phyloP scores from a whole-genome alignment of 2,329 filamentous ascomycete genomes.

The Hypomyces perniciosus region DNA sequence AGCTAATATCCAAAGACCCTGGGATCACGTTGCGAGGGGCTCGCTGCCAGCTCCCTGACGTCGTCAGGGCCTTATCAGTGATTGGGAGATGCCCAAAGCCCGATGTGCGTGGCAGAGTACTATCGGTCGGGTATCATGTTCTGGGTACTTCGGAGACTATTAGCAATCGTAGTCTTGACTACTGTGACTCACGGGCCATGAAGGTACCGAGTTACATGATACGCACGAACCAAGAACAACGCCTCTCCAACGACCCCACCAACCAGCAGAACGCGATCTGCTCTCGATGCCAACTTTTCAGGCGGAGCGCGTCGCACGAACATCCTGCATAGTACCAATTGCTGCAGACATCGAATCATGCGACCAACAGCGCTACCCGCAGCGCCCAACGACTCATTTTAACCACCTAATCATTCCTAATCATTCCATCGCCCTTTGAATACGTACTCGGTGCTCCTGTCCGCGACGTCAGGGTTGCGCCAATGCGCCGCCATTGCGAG shows the following conservation, averaged over 20 bases:
- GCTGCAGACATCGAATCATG: constrained; percentile 2
- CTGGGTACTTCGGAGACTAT: neutral
- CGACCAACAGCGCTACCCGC: constrained; percentile 1
- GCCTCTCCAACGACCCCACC: neutral
- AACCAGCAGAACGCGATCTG: neutral
- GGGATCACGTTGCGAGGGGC: constrained; percentile 11
- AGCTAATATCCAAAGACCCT: neutral
- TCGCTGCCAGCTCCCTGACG: constrained; percentile 5
- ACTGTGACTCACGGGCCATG: neutral
- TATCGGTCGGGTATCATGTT: neutral
- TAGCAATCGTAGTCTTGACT: too few species aligned
- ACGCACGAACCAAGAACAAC: neutral
- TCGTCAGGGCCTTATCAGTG: constrained; percentile 8
- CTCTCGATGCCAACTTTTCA: constrained; percentile 3
- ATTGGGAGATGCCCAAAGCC: neutral
- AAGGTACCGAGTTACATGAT: neutral
- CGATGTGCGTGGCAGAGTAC: neutral
- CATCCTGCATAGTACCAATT: constrained; percentile 5
- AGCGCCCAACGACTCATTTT: neutral
- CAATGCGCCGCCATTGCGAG: constrained; percentile 1
- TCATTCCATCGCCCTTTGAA: too few species aligned
- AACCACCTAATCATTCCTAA: neutral
- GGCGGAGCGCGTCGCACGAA: constrained; percentile 8
- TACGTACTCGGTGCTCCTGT: neutral
- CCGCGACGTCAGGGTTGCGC: neutral